Base-by-base conservation (phyloP, 2,329 filamentous ascomycete genomes). In the Graphium sp. region DNA sequence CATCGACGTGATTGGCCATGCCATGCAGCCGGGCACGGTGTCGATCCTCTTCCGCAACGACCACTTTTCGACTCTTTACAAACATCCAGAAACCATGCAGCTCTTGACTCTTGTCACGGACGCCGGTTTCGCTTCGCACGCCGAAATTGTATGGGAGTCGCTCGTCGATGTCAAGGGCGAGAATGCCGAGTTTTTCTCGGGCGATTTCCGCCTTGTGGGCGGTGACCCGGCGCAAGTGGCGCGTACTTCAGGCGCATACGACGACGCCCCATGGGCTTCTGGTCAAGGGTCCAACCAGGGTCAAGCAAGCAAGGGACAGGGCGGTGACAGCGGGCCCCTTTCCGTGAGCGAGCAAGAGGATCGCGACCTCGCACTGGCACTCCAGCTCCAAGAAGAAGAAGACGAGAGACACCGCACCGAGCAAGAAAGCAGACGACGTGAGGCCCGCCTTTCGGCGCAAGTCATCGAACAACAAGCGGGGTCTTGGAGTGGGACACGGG, bases 1-100 rank as follows among this genome's bases (percentile, higher is more conserved):
- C 0, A 61, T 98, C 3, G 66, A 79, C 22, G 68, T 79, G 2
- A 74, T 95, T 22, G 65, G 64, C 1, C 67, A 70, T 28, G 73
- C 66, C 5, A 63, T 94, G 32, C 56, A 66, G 9, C 76, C 83
- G 2, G 87, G 84, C 2, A 72, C 78, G 2, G 70, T 94, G 35
- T 82, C 82, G 1, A 95, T 98, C 28, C 54, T 98, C 2, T 98
- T 98, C 56, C 72, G 89, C 16, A 98, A 98, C 42, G 87, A 98
- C 44, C 89, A 98, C 47, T 98, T 98, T 45, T 84, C 83, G 23
- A 95, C 87, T 0, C 51, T 98, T 0, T 93, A 92, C 51, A 82
- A 85, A 35, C 83, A 95, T 41, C 83, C 87, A 0, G 58, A 74
- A 24, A 82, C 75, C 1, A 62, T 71, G 22, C 66, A 80, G 38